Evolutionary conservation across 352 stramenopile species (phyloP), one percentile per base, ranked within the genome.

Genomic region (Chrysophaeum taylorii): DNA sequence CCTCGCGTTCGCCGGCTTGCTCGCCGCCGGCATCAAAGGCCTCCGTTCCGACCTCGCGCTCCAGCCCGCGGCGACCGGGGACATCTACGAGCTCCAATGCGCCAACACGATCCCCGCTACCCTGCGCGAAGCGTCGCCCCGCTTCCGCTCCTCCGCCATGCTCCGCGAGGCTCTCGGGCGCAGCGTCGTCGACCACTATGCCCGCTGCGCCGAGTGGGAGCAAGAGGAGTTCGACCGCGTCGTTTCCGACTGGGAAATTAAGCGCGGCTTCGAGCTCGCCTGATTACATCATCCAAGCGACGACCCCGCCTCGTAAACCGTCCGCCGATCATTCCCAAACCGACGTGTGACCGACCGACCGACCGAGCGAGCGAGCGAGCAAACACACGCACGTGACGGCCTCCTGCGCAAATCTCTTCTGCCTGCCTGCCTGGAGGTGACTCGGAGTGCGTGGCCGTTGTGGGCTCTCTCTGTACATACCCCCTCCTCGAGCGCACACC

Each of bases 191-290:
- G 16, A 74, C 16, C 70, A 74, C 66, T 74, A 74, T 36, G 48
- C 62, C 2, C 43, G 48, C 39, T 74, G 72, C 45, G 72, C 68
- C 66, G 2, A 7, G 16, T 43, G 68, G 41, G 70, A 74, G 53
- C 37, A 70, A n/a, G 25, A 50, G 2, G 63, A 39, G 9, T 74
- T 54, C 37, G 70, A 74, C 50, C 48, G 42, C 14, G 70, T 53
- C 1, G 70, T 74, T 39, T 72, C 70, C 1, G 70, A 74, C 64
- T 74, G 43, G 43, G 70, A 74, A 29, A 33, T 39, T 16, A 69
- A 53, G 12, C 50, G 70, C 38, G 72, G 72, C 48, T 74, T 74
- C 43, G 70, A 74, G 66, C 70, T n/a, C n/a, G n/a, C n/a, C n/a
- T n/a, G n/a, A n/a, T n/a, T n/a, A n/a, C n/a, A n/a, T n/a, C n/a